Evolutionary conservation across 1,139 yeast genomes (phyloP).

Genomic region (Candida smagusa): DNA sequence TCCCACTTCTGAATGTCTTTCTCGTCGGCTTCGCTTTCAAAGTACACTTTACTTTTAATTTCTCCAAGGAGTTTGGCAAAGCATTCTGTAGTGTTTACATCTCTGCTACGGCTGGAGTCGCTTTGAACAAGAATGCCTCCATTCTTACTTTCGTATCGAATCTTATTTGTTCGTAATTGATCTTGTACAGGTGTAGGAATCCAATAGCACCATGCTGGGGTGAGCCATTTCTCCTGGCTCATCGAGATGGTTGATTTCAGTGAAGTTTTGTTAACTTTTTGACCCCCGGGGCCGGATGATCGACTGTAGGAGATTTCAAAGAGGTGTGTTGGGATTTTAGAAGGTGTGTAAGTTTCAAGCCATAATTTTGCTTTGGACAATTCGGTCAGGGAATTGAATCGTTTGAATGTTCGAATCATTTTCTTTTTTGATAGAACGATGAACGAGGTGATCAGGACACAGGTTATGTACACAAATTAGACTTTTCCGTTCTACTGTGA

Average conservation of each 20-base stretch:
- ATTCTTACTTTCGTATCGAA: constrained; percentile 55
- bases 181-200: constrained; percentile 53
- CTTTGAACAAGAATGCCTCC: constrained; percentile 64
- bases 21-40: constrained; percentile 49
- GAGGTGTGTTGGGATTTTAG: constrained; percentile 44
- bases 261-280: constrained; percentile 82
- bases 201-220: constrained; percentile 50
- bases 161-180: constrained; percentile 37
- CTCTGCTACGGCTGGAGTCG: constrained; percentile 59
- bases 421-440: constrained; percentile 6
- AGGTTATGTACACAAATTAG: no score
- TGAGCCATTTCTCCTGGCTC: constrained; percentile 44
- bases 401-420: no score
- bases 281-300: constrained; percentile 95
- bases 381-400: constrained; percentile 13
- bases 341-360: constrained; percentile 33
- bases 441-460: no score
- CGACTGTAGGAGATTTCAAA: constrained; percentile 62
- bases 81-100: constrained; percentile 57
- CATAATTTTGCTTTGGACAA: constrained; percentile 40
- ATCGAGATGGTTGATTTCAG: constrained; percentile 74
- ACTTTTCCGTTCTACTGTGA: no score
- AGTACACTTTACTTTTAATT: constrained; percentile 44
- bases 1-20: constrained; percentile 58
- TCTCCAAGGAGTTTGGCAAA: constrained; percentile 55